Conservation (phyloP, 495 filamentous ascomycete species). For the Echria macrotheca region DNA sequence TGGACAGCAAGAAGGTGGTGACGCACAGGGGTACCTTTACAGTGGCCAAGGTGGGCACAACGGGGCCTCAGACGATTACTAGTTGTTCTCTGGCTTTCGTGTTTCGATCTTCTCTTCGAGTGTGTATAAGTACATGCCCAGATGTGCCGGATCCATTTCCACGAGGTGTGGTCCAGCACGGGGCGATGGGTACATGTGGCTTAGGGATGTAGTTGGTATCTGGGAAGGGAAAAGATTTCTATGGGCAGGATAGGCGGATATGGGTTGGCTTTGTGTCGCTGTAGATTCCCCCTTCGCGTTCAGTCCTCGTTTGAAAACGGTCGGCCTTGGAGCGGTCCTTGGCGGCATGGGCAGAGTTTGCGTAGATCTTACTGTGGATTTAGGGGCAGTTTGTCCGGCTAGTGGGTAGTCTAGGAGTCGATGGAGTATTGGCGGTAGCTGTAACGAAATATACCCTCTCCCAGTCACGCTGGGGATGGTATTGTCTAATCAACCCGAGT, state of each 20-base stretch:
- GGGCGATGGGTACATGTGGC: constrained; percentile 8
- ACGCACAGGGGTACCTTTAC: constrained; percentile 56
- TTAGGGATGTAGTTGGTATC: neutral
- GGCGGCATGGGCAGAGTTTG: neutral
- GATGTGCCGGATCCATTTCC: too few species aligned
- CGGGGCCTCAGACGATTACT: constrained; percentile 51
- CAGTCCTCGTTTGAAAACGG: constrained; percentile 1
- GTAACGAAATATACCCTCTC: neutral
- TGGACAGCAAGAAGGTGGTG: constrained; percentile 52
- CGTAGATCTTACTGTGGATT: neutral
- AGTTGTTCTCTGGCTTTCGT: constrained; percentile 3
- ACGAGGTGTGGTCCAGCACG: neutral
- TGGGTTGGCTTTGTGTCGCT: constrained; percentile 19
- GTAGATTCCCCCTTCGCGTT: constrained; percentile 35
- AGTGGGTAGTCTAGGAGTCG: neutral
- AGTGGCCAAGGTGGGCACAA: constrained; percentile 63
- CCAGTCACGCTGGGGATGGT: too few species aligned
- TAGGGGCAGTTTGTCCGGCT: neutral
- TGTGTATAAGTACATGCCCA: constrained; percentile 21
- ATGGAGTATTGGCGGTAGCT: neutral
- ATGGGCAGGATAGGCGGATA: constrained; percentile 2
- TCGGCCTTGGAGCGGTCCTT: constrained; percentile 1
- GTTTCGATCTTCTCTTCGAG: neutral
- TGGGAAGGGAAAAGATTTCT: constrained; percentile 1
- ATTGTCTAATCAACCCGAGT: neutral